Evolutionary conservation across 352 stramenopile genomes (phyloP), one percentile per base, ranked within the genome.

Genomic region (Globisporangium sylvaticum): DNA sequence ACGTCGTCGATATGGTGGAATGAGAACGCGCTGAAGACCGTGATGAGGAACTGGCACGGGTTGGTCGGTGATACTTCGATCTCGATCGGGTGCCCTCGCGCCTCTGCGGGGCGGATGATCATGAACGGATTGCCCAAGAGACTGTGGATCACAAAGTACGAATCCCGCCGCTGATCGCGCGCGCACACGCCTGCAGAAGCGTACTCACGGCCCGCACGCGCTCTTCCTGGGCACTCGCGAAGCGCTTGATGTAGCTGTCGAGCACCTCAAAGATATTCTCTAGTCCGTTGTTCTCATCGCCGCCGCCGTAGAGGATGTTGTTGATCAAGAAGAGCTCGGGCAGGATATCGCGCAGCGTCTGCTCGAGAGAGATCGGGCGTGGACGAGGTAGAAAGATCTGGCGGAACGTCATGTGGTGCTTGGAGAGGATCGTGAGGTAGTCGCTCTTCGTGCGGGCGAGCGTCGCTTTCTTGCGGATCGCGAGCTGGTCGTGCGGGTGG

Each of bases 221-320:
- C 54, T 91, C 83, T 31, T 89, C 79, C 15, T 84, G 75, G 0
- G 80, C 79, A 32, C 77, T 76, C 4, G 82, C 80, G 65, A 91
- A 91, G 29, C 77, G 74, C 60, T 90, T 87, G 55, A 93, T 87
- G 58, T 86, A 82, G 18, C 68, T 74, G 54, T 93, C 85, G 1
- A 93, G 74, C 12, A 91, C 85, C 61, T 93, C 81, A 25, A 93
- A 93, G 48, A 93, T 93, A 70, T 93, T 81, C 46, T 93, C 85
- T 0, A 93, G 75, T 0, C 78, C 79, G 46, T 83, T 83, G 65
- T 80, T 88, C 20, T 84, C 81, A 18, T 89, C 81, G 1, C 81
- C 81, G 27, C 84, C 84, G 24, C 83, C 81, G 53, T 91, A 91
- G 1, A 93, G 67, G 8, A 88, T 85, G 63, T 91, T 85, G 68